These are phyloP conservation scores for Penicillium sp. DNA, from an alignment of 2,329 filamentous ascomycete genomes.

Conservation along the genomic window DNA sequence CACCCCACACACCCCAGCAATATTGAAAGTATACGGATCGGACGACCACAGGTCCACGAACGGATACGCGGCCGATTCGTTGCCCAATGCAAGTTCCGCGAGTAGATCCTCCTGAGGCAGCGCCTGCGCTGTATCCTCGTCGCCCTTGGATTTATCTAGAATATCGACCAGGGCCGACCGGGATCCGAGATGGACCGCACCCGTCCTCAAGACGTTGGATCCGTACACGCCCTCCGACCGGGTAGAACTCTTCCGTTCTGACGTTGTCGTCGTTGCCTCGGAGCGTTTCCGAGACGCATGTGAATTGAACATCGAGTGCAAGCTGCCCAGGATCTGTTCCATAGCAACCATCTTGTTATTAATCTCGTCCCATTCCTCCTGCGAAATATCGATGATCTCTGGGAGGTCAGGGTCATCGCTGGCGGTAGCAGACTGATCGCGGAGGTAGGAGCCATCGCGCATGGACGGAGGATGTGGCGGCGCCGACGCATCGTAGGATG, in stretches of 20 bases:
- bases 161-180: conserved; percentile 63
- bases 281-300: conserved; percentile 29
- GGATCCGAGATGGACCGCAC: conserved; percentile 61
- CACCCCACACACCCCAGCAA: conserved; percentile 59
- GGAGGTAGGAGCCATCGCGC: conserved; percentile 27
- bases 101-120: conserved; percentile 62
- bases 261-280: conserved; percentile 15
- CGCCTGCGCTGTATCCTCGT: conserved; percentile 50
- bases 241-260: conserved; percentile 24
- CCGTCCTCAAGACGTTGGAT: conserved; percentile 47
- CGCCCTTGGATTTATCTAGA: conserved; percentile 50
- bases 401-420: conserved; percentile 29
- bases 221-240: conserved; percentile 35
- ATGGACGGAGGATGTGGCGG: conserved; percentile 3
- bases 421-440: conserved; percentile 21
- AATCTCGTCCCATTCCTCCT: conserved; percentile 42
- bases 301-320: conserved; percentile 36
- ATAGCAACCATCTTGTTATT: conserved; percentile 41
- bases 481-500: conserved; percentile 12
- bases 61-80: conserved; percentile 63
- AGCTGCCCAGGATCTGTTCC: conserved; percentile 40
- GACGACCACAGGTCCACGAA: conserved; percentile 67
- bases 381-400: conserved; percentile 38
- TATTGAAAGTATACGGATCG: conserved; percentile 58
- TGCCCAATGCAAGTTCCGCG: conserved; percentile 62